Conservation (phyloP, 768 basidiomycete genomes). For the Termitomyces sp. region DNA sequence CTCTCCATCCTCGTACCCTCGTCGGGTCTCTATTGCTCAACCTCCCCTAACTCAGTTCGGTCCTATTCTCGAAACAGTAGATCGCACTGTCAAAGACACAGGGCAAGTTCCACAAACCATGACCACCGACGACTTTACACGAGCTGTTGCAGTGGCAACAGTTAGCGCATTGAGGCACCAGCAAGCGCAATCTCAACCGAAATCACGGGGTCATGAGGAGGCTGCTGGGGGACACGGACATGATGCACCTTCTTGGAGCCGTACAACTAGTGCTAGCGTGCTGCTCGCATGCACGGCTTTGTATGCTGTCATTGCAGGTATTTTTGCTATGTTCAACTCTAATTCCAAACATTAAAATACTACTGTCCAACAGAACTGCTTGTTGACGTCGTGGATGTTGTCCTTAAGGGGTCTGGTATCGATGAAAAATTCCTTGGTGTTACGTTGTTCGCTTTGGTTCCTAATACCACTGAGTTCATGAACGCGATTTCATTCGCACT, state of each 20-base stretch:
- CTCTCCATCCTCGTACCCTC: conserved; percentile 40
- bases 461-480: conserved; percentile 99
- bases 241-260: conserved; percentile 95
- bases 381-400: conserved; percentile 92
- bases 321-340: conserved; percentile 20
- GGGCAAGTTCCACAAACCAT: conserved; percentile 60
- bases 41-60: conserved; percentile 37
- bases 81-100: conserved; percentile 67
- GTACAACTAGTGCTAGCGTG: conserved; percentile 85
- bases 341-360: neutral
- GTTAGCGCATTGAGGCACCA: conserved; percentile 87
- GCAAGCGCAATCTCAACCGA: conserved; percentile 49
- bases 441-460: conserved; percentile 94
- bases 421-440: conserved; percentile 98
- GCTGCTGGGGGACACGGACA: conserved; percentile 70
- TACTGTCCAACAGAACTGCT: conserved; percentile 67
- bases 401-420: conserved; percentile 85
- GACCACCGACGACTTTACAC: conserved; percentile 86
- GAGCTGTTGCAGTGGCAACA: conserved; percentile 92
- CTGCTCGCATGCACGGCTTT: conserved; percentile 85
- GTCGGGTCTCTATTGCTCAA: conserved; percentile 56
- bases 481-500: conserved; percentile 98
- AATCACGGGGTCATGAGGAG: conserved; percentile 42
- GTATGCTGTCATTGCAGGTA: conserved; percentile 95
- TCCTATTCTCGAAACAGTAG: conserved; percentile 76